phyloP scores from a whole-genome alignment of 2,329 filamentous ascomycete genomes.

The Colletotrichum kahawae region DNA sequence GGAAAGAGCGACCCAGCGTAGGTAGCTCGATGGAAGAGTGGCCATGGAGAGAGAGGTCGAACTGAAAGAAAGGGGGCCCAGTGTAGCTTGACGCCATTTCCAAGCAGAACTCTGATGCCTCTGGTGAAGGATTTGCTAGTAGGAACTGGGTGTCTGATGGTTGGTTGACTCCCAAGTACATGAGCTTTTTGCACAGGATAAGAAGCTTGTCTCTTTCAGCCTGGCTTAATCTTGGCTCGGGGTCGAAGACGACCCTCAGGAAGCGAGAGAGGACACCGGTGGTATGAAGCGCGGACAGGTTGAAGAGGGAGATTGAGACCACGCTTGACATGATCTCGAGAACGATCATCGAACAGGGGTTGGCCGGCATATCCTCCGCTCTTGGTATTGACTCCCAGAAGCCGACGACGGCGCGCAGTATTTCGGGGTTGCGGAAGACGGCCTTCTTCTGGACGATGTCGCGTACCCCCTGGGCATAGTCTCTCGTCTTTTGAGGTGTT shows the following conservation, averaged over 20 bases:
- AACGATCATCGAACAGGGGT: slow-evolving; percentile 66
- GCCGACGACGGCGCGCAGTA: slow-evolving; percentile 65
- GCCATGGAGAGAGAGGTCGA: slow-evolving; percentile 87
- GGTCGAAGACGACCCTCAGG: slow-evolving; percentile 64
- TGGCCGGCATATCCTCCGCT: slow-evolving; percentile 44
- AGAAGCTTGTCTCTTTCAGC: slow-evolving; percentile 65
- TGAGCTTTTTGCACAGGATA: slow-evolving; percentile 71
- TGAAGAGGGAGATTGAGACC: slow-evolving; percentile 67
- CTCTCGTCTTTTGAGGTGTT: not conserved
- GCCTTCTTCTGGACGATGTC: slow-evolving; percentile 57
- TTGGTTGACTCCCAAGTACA: slow-evolving; percentile 76
- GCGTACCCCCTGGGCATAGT: slow-evolving; percentile 44
- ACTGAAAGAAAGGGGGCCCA: slow-evolving; percentile 86
- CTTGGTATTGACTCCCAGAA: slow-evolving; percentile 69
- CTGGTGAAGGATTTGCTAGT: slow-evolving; percentile 54
- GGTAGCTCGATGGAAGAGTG: slow-evolving; percentile 90
- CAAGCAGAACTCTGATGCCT: slow-evolving; percentile 72
- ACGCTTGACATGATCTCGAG: slow-evolving; percentile 67
- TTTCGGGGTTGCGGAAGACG: slow-evolving; percentile 64
- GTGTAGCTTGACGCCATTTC: slow-evolving; percentile 76
- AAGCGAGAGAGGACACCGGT: slow-evolving; percentile 74
- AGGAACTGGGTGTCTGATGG: slow-evolving; percentile 86
- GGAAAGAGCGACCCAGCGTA: slow-evolving; percentile 84
- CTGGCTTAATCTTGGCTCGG: slow-evolving; percentile 53
- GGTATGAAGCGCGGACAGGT: slow-evolving; percentile 73